phyloP scores from a whole-genome alignment of 1,284 basidiomycete species.

The Melanopsichium pennsylvanicum region DNA sequence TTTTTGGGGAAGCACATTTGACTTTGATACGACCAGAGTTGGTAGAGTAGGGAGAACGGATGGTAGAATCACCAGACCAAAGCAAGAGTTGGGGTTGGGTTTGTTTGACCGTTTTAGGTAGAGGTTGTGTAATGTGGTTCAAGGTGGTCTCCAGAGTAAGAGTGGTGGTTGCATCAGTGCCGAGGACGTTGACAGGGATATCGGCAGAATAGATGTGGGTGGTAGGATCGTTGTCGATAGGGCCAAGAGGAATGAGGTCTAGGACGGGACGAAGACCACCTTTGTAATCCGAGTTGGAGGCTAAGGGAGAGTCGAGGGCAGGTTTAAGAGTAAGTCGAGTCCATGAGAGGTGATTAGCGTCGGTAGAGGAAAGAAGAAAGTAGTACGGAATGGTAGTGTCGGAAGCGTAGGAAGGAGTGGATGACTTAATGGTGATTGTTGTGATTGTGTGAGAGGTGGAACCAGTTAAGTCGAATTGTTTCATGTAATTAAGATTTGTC shows the following conservation, averaged over 20 bases:
- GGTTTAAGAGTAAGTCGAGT: conserved; percentile 19
- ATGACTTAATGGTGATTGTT: conserved; percentile 46
- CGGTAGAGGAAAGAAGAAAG: conserved; percentile 31
- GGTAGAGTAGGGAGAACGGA: conserved; percentile 84
- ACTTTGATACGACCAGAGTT: conserved; percentile 83
- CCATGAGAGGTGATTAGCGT: conserved; percentile 40
- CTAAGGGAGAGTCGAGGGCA: conserved; percentile 19
- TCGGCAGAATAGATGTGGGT: conserved; percentile 19
- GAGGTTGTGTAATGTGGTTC: conserved; percentile 78
- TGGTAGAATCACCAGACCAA: conserved; percentile 77
- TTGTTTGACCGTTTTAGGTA: conserved; percentile 79
- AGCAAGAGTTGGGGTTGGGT: conserved; percentile 81
- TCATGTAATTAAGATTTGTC: conserved; percentile 42
- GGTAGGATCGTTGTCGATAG: conserved; percentile 4
- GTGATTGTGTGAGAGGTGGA: conserved; percentile 39
- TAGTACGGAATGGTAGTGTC: conserved; percentile 38
- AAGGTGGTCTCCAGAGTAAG: conserved; percentile 70
- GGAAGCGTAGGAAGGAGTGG: conserved; percentile 23
- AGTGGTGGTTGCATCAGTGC: neutral
- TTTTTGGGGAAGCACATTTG: conserved; percentile 24
- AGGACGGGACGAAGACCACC: conserved; percentile 23
- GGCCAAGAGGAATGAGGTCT: conserved; percentile 2
- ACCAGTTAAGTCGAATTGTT: conserved; percentile 54
- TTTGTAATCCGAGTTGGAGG: conserved; percentile 4
- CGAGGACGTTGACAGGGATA: conserved; percentile 13